Evolutionary conservation across 768 basidiomycete genomes (phyloP).

Genomic region (Pluteus cervinus): DNA sequence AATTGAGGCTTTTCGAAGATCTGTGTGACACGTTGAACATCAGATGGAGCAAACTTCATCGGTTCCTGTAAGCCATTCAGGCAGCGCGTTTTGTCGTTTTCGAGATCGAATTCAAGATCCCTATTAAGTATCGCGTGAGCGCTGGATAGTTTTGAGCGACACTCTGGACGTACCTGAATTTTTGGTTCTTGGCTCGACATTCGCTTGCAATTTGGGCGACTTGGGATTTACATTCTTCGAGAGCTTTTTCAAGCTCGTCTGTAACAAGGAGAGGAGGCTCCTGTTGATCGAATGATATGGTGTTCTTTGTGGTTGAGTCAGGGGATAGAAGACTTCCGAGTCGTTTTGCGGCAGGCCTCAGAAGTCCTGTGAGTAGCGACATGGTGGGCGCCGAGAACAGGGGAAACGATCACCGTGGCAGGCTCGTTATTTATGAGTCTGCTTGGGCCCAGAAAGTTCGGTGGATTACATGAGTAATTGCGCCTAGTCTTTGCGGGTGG

Average conservation of each 20-base stretch:
- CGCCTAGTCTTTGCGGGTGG: no score
- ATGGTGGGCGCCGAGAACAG: no score
- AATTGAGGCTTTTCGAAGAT: slow-evolving; percentile 46
- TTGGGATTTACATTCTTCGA: slow-evolving; percentile 32
- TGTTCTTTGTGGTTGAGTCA: no score
- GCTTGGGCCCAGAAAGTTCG: no score
- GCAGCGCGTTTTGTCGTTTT: slow-evolving; percentile 32
- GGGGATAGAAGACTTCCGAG: no score
- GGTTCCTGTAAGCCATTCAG: slow-evolving; percentile 27
- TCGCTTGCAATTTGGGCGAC: slow-evolving; percentile 38
- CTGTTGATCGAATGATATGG: no score
- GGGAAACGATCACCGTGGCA: no score
- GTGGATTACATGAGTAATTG: no score
- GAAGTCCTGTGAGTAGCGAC: no score
- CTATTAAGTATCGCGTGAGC: slow-evolving; percentile 16
- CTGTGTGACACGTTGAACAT: slow-evolving; percentile 40
- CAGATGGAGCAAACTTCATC: slow-evolving; percentile 20
- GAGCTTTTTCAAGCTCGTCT: slow-evolving; percentile 37
- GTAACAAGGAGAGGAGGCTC: slow-evolving; percentile 40
- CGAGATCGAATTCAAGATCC: slow-evolving; percentile 47
- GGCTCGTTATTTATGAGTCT: no score
- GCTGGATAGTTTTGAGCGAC: neutral
- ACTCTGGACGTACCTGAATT: slow-evolving; percentile 33
- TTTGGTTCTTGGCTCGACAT: slow-evolving; percentile 36
- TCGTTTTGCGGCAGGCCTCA: no score